These are phyloP conservation scores for Paratrimastix pyriformis DNA, from an alignment of 78 protist genomes.

Conservation along the genomic window DNA sequence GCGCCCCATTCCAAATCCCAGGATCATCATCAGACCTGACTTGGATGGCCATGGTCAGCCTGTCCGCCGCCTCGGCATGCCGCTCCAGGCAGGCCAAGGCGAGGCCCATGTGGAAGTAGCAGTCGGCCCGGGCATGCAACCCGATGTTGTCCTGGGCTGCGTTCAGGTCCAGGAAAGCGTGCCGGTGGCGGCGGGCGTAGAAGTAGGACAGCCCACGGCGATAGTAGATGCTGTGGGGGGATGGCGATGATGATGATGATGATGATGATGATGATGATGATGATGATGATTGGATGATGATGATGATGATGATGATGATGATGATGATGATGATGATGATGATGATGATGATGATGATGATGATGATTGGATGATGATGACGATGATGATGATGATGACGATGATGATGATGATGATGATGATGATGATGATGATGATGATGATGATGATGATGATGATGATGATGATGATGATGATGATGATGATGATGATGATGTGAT, in stretches of 20 bases:
- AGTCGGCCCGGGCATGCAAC: neutral
- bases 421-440: too few relatives aligned
- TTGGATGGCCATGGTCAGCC: slow-evolving; percentile 23
- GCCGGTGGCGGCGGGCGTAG: neutral
- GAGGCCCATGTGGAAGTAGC: slow-evolving; percentile 30
- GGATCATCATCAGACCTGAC: too few relatives aligned
- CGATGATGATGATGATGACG: neutral
- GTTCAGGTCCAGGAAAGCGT: neutral
- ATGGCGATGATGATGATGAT: neutral
- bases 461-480: too few relatives aligned
- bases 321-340: neutral
- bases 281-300: neutral
- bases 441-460: too few relatives aligned
- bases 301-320: neutral
- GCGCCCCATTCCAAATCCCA: too few relatives aligned
- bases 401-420: neutral
- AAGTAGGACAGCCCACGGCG: slow-evolving; percentile 8
- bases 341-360: neutral
- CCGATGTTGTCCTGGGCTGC: neutral
- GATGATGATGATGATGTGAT: too few relatives aligned
- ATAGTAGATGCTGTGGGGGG: neutral
- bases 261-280: neutral
- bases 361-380: neutral
- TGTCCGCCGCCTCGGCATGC: slow-evolving; percentile 15
- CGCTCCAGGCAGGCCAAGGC: neutral